Percentiles rank a stretch among this genome's conserved stretches.
These are phyloP conservation scores for Nephromyces sp. DNA, from an alignment of 169 alveolate species.

Conservation along the genomic window DNA sequence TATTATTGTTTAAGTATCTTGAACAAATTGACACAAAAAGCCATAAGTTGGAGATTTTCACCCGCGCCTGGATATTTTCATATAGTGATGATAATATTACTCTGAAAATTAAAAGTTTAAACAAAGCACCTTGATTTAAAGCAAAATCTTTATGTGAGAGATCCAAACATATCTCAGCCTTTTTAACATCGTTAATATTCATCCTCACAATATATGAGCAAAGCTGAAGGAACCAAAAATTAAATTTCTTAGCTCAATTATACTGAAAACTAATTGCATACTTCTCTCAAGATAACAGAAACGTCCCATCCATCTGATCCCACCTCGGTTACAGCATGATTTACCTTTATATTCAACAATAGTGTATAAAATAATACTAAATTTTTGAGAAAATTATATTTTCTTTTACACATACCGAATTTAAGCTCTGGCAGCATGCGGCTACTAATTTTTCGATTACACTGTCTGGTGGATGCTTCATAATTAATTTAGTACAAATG, in stretches of 20 bases:
- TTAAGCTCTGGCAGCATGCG: background rate
- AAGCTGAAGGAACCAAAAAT: background rate
- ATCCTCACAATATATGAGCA: background rate
- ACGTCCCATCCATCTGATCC: constrained; percentile 32
- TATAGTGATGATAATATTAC: background rate
- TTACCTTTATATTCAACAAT: constrained; percentile 7
- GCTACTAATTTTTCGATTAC: background rate
- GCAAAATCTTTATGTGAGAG: constrained; percentile 23
- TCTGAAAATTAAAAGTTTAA: background rate
- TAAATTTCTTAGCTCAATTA: background rate
- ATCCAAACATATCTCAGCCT: constrained; percentile 22
- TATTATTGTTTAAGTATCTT: background rate
- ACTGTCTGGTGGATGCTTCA: background rate
- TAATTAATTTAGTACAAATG: background rate
- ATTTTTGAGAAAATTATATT: background rate
- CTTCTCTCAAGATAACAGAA: constrained; percentile 27
- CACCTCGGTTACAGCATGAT: constrained; percentile 11
- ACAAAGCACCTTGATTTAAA: constrained; percentile 18
- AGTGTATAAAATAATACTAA: background rate
- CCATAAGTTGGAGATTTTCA: background rate
- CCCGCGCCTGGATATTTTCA: background rate
- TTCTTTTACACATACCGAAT: background rate
- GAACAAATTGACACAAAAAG: background rate
- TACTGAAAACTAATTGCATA: background rate
- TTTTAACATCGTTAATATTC: constrained; percentile 14